These are phyloP conservation scores for Penicillium sp. DNA, from an alignment of 2,329 filamentous ascomycete species.

Conservation along the genomic window DNA sequence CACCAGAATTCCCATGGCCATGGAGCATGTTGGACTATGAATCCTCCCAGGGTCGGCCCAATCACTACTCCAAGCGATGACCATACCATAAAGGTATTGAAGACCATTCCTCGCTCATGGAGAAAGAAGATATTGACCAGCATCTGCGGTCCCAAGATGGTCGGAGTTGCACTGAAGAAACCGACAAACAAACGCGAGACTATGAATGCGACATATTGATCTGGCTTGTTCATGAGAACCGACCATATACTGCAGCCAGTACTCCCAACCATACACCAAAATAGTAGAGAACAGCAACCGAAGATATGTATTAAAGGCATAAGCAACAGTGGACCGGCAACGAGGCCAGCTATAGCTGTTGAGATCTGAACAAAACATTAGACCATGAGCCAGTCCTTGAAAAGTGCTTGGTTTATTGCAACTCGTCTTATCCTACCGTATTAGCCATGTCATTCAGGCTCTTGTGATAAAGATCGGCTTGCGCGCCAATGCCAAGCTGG, in stretches of 20 bases:
- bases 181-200: slow-evolving; percentile 14
- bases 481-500: slow-evolving; percentile 14
- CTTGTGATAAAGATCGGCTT: slow-evolving; percentile 18
- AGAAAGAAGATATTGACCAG: slow-evolving; percentile 12
- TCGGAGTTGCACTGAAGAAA: slow-evolving; percentile 7
- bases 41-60: slow-evolving; percentile 11
- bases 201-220: slow-evolving; percentile 11
- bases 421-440: slow-evolving; percentile 7
- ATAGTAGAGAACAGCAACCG: slow-evolving; percentile 9
- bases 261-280: slow-evolving; percentile 11
- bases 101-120: slow-evolving; percentile 12
- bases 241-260: slow-evolving; percentile 11
- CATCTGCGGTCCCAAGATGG: slow-evolving; percentile 12
- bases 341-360: slow-evolving; percentile 6
- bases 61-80: slow-evolving; percentile 1
- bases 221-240: slow-evolving; percentile 7
- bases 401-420: background rate
- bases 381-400: background rate
- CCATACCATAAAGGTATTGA: slow-evolving; percentile 11
- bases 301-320: slow-evolving; percentile 12
- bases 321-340: slow-evolving; percentile 5
- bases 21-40: slow-evolving; percentile 9
- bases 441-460: slow-evolving; percentile 16
- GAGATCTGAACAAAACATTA: slow-evolving; percentile 1
- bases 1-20: slow-evolving; percentile 14